Conservation (phyloP, 129 eudicot genomes). For the Lactuca sativa region DNA sequence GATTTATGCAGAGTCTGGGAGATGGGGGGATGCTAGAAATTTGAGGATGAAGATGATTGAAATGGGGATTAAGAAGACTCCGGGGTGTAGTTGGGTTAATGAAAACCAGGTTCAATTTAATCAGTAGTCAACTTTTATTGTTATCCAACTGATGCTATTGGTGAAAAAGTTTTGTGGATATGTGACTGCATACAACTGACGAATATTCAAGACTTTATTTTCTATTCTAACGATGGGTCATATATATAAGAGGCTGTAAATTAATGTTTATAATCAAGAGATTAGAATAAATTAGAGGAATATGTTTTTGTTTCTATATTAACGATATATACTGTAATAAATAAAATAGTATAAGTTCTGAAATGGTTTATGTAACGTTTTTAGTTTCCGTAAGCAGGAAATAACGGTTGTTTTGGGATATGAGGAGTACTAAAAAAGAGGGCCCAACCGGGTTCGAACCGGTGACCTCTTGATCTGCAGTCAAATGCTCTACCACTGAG, state of each 20-base stretch:
- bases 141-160: not conserved
- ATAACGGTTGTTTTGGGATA: not conserved
- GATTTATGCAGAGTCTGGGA: constrained; percentile 58
- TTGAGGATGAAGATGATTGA: constrained; percentile 47
- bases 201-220: not conserved
- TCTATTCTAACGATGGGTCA: not conserved
- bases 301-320: no score
- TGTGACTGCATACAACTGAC: not conserved
- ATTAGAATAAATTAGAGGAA: no score
- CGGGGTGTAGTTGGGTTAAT: constrained; percentile 64
- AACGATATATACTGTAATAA: no score
- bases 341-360: not conserved
- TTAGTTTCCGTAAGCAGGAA: not conserved
- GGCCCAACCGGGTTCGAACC: constrained; percentile 99
- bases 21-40: constrained; percentile 61
- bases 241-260: constrained; percentile 1
- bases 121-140: no score
- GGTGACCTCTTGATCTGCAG: constrained; percentile 99
- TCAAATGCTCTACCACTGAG: constrained; percentile 99
- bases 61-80: constrained; percentile 44
- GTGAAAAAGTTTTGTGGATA: not conserved
- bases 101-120: constrained; percentile 18
- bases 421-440: constrained; percentile 13
- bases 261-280: not conserved
- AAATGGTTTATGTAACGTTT: not conserved